Conservation (phyloP, 2,329 filamentous ascomycete species). For the Bimuria novae-zelandiae region DNA sequence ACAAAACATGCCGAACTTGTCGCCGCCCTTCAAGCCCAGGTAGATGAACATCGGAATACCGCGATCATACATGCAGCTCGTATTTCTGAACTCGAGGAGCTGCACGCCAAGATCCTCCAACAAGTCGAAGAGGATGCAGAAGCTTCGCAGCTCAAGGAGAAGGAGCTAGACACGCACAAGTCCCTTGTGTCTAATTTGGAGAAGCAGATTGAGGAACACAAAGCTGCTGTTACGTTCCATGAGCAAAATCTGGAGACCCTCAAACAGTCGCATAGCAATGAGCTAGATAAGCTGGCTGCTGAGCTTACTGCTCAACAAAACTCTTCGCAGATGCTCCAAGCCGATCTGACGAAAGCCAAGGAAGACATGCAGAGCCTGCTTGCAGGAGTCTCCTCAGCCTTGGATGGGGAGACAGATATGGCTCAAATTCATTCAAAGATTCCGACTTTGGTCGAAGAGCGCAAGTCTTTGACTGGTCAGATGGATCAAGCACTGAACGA, state of each 20-base stretch:
- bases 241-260: conserved; percentile 59
- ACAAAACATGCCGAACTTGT: conserved; percentile 57
- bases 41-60: conserved; percentile 78
- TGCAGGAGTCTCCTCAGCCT: conserved; percentile 64
- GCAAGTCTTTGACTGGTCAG: conserved; percentile 49
- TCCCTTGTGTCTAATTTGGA: conserved; percentile 60
- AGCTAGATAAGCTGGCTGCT: conserved; percentile 56
- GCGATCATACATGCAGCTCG: conserved; percentile 71
- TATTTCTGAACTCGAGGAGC: conserved; percentile 74
- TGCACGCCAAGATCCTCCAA: conserved; percentile 67
- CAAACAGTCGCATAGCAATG: conserved; percentile 57
- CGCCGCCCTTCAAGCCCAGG: conserved; percentile 68
- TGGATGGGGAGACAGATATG: conserved; percentile 65
- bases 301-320: conserved; percentile 40
- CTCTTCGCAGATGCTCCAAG: conserved; percentile 52
- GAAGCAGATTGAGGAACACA: conserved; percentile 61
- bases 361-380: conserved; percentile 63
- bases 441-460: conserved; percentile 50
- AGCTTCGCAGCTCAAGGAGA: conserved; percentile 60
- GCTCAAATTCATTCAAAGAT: conserved; percentile 50
- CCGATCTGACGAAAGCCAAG: conserved; percentile 63
- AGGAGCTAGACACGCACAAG: conserved; percentile 57
- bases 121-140: conserved; percentile 70
- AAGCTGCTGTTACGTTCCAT: conserved; percentile 59
- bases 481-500: conserved; percentile 51